phyloP scores from a whole-genome alignment of 2,329 filamentous ascomycete species.

The Colletotrichum abscissum region DNA sequence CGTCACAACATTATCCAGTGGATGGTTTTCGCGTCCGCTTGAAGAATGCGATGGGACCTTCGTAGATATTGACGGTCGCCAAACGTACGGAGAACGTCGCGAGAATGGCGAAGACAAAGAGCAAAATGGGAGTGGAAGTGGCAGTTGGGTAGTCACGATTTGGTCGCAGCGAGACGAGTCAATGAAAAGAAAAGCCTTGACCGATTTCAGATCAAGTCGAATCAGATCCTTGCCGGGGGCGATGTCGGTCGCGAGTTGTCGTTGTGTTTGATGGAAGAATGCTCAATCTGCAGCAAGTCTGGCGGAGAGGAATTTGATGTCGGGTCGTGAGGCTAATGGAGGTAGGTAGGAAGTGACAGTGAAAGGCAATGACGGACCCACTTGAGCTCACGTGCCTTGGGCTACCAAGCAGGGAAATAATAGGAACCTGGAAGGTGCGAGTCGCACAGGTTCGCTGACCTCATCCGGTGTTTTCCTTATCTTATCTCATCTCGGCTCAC shows the following conservation, averaged over 20 bases:
- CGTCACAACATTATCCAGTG: constrained; percentile 29
- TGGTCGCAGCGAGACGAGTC: constrained; percentile 6
- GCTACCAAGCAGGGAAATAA: neutral
- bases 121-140: constrained; percentile 7
- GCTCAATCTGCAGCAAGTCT: neutral
- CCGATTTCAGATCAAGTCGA: neutral
- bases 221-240: neutral
- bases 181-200: neutral
- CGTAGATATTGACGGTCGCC: constrained; percentile 6
- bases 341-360: constrained; percentile 8
- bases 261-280: neutral
- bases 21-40: constrained; percentile 23
- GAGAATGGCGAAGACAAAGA: constrained; percentile 16
- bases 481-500: neutral
- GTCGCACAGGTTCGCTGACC: neutral
- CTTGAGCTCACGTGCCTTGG: constrained; percentile 19
- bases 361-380: neutral
- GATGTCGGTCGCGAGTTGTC: neutral
- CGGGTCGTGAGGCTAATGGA: neutral
- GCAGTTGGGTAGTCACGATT: constrained; percentile 23
- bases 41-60: constrained; percentile 11
- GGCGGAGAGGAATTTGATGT: constrained; percentile 3
- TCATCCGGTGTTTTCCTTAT: neutral
- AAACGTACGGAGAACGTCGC: constrained; percentile 16
- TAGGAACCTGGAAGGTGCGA: neutral